Evolutionary conservation across 768 basidiomycete genomes (phyloP).

Genomic region (Neoboletus brunneissimus): DNA sequence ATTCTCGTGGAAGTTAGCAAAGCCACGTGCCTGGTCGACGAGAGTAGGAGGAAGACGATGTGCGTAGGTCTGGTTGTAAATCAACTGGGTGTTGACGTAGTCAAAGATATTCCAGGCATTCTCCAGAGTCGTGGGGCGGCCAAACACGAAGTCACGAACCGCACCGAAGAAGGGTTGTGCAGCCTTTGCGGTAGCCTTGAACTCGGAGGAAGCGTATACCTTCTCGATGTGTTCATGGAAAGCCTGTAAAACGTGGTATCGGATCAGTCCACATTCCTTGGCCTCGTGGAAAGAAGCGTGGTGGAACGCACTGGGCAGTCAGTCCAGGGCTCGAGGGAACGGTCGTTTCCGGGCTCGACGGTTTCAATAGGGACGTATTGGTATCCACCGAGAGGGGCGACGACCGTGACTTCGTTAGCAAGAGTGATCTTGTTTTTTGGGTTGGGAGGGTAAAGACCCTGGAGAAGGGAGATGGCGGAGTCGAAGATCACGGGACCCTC

Average conservation of each 20-base stretch:
- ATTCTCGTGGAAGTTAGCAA: conserved; percentile 79
- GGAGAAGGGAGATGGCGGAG: conserved; percentile 78
- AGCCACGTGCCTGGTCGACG: conserved; percentile 67
- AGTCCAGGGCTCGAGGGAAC: conserved; percentile 81
- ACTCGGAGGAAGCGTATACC: conserved; percentile 60
- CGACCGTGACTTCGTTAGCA: conserved; percentile 71
- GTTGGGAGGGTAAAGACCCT: conserved; percentile 85
- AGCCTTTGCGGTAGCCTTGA: conserved; percentile 57
- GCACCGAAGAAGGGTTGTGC: conserved; percentile 65
- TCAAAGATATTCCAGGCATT: conserved; percentile 81
- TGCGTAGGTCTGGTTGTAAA: conserved; percentile 80
- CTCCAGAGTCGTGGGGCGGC: conserved; percentile 61
- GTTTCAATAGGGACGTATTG: conserved; percentile 89
- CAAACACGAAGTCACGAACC: conserved; percentile 69
- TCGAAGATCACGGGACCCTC: conserved; percentile 88
- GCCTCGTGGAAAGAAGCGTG: background rate
- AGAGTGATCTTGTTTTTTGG: conserved; percentile 67
- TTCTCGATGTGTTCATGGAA: conserved; percentile 62
- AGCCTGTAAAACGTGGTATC: conserved; percentile 36
- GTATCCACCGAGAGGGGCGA: conserved; percentile 77
- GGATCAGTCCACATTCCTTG: conserved; percentile 10
- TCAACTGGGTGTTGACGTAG: conserved; percentile 70
- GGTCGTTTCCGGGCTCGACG: conserved; percentile 81
- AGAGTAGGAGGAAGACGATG: conserved; percentile 77
- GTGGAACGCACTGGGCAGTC: conserved; percentile 46